phyloP scores from a whole-genome alignment of 208 protist genomes.

The Crithidia brevicula region DNA sequence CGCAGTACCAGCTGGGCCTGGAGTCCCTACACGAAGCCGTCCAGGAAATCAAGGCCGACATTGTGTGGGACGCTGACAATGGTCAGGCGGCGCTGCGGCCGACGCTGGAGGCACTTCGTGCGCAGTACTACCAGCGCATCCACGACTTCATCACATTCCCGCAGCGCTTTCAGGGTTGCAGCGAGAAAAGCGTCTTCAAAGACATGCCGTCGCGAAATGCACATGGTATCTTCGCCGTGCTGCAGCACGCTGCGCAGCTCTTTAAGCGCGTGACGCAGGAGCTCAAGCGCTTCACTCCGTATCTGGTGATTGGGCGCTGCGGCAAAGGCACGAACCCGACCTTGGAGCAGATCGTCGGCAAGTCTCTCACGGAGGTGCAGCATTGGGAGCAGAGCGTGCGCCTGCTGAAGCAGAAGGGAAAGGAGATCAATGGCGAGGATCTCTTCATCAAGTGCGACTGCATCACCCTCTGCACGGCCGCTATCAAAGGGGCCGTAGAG shows the following conservation, averaged over 20 bases:
- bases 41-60: slow-evolving; percentile 91
- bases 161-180: slow-evolving; percentile 89
- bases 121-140: slow-evolving; percentile 95
- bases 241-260: slow-evolving; percentile 91
- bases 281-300: slow-evolving; percentile 86
- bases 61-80: slow-evolving; percentile 90
- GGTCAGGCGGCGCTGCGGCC: slow-evolving; percentile 85
- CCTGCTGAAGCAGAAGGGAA: slow-evolving; percentile 95
- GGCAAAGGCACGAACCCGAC: slow-evolving; percentile 71
- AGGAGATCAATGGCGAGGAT: slow-evolving; percentile 95
- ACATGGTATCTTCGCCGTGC: slow-evolving; percentile 88
- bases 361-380: slow-evolving; percentile 89
- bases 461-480: slow-evolving; percentile 93
- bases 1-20: slow-evolving; percentile 94
- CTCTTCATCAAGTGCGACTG: slow-evolving; percentile 94
- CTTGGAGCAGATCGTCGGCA: slow-evolving; percentile 89
- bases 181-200: slow-evolving; percentile 64
- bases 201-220: slow-evolving; percentile 92
- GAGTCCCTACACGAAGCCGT: slow-evolving; percentile 94
- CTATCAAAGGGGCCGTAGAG: slow-evolving; percentile 94
- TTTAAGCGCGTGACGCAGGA: slow-evolving; percentile 90
- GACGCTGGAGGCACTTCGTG: slow-evolving; percentile 89
- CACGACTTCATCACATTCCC: slow-evolving; percentile 96
- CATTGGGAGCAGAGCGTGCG: slow-evolving; percentile 96
- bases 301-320: slow-evolving; percentile 92